A percentile compares a stretch with the other conserved stretches of the same genome.
phyloP scores from a whole-genome alignment of 176 grass and related monocot species.

The Musa itinerans region DNA sequence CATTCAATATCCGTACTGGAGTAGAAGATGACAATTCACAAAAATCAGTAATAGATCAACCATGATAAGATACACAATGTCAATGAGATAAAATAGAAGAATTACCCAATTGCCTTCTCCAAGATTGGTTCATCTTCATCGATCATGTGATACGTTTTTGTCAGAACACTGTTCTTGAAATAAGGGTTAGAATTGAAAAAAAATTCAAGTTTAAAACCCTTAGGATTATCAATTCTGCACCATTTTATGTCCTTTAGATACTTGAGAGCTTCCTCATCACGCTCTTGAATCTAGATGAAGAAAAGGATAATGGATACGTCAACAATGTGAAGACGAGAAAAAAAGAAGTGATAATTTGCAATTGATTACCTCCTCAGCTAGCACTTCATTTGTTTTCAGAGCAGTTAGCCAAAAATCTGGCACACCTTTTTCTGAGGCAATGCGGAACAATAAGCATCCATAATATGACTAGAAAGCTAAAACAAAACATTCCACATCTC shows the following conservation, averaged over 20 bases:
- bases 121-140: slow-evolving; percentile 19
- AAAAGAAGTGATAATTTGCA: not conserved
- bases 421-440: slow-evolving; percentile 13
- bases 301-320: not conserved
- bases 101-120: slow-evolving; percentile 17
- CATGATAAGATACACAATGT: not conserved
- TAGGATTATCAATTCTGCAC: slow-evolving; percentile 18
- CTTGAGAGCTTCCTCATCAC: slow-evolving; percentile 19
- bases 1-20: slow-evolving; percentile 11
- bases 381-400: slow-evolving; percentile 18
- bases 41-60: no score
- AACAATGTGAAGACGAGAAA: not conserved
- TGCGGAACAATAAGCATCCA: not conserved
- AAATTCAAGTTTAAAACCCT: slow-evolving; percentile 21
- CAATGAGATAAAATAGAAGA: not conserved
- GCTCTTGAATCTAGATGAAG: slow-evolving; percentile 17
- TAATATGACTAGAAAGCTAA: not conserved
- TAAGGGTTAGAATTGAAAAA: slow-evolving; percentile 6
- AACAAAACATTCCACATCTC: not conserved
- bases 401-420: slow-evolving; percentile 16
- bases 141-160: slow-evolving; percentile 22
- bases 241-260: slow-evolving; percentile 19
- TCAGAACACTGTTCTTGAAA: slow-evolving; percentile 17
- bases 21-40: not conserved
- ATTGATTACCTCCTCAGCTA: slow-evolving; percentile 9